These are phyloP conservation scores for Hymenoscyphus scutula DNA, from an alignment of 2,329 filamentous ascomycete species.

Conservation along the genomic window DNA sequence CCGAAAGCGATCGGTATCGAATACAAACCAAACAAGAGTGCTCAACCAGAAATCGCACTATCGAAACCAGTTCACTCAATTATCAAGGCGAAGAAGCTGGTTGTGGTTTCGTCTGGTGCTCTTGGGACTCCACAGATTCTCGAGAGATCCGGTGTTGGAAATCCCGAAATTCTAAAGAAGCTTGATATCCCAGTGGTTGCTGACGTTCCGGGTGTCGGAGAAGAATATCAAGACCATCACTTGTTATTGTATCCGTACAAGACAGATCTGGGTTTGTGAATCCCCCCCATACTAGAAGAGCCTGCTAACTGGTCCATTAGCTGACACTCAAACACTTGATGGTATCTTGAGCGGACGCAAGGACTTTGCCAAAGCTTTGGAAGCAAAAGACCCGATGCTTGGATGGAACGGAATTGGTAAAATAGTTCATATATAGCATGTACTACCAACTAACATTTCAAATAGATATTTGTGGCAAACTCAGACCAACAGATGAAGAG, in stretches of 20 bases:
- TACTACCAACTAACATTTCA: constrained; percentile 3
- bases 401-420: constrained; percentile 54
- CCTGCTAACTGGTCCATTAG: constrained; percentile 27
- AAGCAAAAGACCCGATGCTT: constrained; percentile 47
- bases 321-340: constrained; percentile 51
- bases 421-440: neutral
- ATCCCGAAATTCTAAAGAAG: constrained; percentile 46
- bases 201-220: constrained; percentile 51
- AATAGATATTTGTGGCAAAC: constrained; percentile 51
- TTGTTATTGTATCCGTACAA: constrained; percentile 53
- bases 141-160: constrained; percentile 62
- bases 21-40: constrained; percentile 49
- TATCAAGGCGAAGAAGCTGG: constrained; percentile 53
- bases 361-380: constrained; percentile 45
- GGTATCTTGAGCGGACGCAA: constrained; percentile 48
- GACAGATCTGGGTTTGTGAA: constrained; percentile 27
- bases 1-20: constrained; percentile 58
- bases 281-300: no score
- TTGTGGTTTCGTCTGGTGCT: constrained; percentile 45
- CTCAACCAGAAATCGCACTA: constrained; percentile 37
- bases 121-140: constrained; percentile 46
- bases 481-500: constrained; percentile 55
- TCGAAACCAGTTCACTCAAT: constrained; percentile 35
- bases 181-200: constrained; percentile 47
- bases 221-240: constrained; percentile 56